Percentiles rank a stretch among this genome's conserved stretches.
These are phyloP conservation scores for Terana coerulea DNA, from an alignment of 768 basidiomycete species.

Conservation along the genomic window DNA sequence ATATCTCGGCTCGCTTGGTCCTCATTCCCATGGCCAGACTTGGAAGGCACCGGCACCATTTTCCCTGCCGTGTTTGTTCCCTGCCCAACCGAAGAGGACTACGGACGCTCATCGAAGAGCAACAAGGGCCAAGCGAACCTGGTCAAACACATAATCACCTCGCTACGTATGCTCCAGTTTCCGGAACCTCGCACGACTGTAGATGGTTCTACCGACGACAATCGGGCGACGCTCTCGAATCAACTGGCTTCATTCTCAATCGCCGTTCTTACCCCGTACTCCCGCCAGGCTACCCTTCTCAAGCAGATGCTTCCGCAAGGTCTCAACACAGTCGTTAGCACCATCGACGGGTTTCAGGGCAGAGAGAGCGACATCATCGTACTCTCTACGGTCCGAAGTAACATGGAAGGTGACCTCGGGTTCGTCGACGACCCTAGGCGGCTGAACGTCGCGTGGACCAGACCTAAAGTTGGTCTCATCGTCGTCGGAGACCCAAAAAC, in stretches of 20 bases:
- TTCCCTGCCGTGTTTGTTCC: slow-evolving; percentile 57
- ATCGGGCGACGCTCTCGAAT: background rate
- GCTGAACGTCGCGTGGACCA: slow-evolving; percentile 70
- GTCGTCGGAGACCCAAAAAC: slow-evolving; percentile 57
- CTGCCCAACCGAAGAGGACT: slow-evolving; percentile 53
- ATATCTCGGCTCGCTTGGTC: slow-evolving; percentile 33
- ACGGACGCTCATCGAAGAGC: slow-evolving; percentile 57
- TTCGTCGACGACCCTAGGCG: slow-evolving; percentile 59
- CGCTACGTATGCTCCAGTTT: slow-evolving; percentile 30
- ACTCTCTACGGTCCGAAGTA: slow-evolving; percentile 62
- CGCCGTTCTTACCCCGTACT: slow-evolving; percentile 57
- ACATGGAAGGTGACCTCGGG: slow-evolving; percentile 56
- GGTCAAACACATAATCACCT: slow-evolving; percentile 41
- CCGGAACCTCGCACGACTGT: background rate
- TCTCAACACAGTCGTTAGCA: slow-evolving; percentile 36
- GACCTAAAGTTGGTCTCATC: slow-evolving; percentile 54
- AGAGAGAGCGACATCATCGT: slow-evolving; percentile 66
- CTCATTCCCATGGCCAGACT: slow-evolving; percentile 55
- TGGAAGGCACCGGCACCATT: slow-evolving; percentile 24
- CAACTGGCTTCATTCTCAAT: slow-evolving; percentile 22
- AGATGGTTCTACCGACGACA: background rate
- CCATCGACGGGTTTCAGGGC: slow-evolving; percentile 65
- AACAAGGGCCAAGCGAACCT: slow-evolving; percentile 57
- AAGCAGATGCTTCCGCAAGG: slow-evolving; percentile 34
- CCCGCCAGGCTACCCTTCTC: slow-evolving; percentile 50